A percentile compares a stretch with the other conserved stretches of the same genome.
Conservation (phyloP, 306 rosid genomes). For the peach (Prunus persica) region Prunus_persica_NCBIv2 NC_034009.1:4524501-4525000, state of each 20-base stretch:
- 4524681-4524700: conserved; percentile 89
- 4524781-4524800: background rate
- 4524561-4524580: conserved; percentile 36
- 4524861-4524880: conserved; percentile 85
- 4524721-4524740: conserved; percentile 8
- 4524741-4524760: conserved; percentile 3
- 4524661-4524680: conserved; percentile 89
- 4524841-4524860: conserved; percentile 93
- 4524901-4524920: conserved; percentile 48
- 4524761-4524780: conserved; percentile 8
- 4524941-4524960: conserved; percentile 29
- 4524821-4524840: conserved; percentile 86
- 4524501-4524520: conserved; percentile 62
- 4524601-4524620: conserved; percentile 86
- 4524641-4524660: conserved; percentile 95
- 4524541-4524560: conserved; percentile 29
- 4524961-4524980: conserved; percentile 40
- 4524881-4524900: conserved; percentile 85
- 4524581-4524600: conserved; percentile 45
- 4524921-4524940: conserved; percentile 34
- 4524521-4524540: conserved; percentile 38
- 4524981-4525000: conserved; percentile 49
- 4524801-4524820: conserved; percentile 26
- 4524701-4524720: conserved; percentile 14
- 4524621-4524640: conserved; percentile 80